Percentiles rank a stretch among this genome's conserved stretches.
Evolutionary conservation across 345 rosid genomes (phyloP).

Genomic region (Isatis tinctoria): DNA sequence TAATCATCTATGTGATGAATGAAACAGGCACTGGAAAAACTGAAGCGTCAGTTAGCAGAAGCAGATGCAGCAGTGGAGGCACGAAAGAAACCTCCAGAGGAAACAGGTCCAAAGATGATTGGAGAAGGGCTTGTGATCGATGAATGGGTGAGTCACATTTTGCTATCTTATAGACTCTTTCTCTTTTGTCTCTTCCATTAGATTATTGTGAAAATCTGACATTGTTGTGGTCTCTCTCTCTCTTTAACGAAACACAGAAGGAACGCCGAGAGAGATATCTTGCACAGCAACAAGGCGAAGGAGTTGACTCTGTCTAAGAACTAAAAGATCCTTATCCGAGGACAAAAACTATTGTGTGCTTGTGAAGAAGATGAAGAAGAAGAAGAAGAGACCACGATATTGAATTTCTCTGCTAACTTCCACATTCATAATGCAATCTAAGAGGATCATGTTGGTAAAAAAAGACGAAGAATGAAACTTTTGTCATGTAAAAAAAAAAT

Average conservation of each 20-base stretch:
- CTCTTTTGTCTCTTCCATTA: not conserved
- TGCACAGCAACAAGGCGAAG: constrained; percentile 75
- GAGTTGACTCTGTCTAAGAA: constrained; percentile 61
- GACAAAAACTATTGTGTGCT: not conserved
- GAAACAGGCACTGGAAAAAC: constrained; percentile 65
- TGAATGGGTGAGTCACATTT: constrained; percentile 77
- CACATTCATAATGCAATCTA: constrained; percentile 17
- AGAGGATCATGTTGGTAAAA: constrained; percentile 24
- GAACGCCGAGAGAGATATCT: constrained; percentile 96
- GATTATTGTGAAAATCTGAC: not conserved
- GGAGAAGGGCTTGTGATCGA: constrained; percentile 99
- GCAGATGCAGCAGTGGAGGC: constrained; percentile 88
- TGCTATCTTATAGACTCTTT: not conserved
- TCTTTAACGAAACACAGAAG: constrained; percentile 42
- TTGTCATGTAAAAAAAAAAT: constrained; percentile 24
- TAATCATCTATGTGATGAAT: not conserved
- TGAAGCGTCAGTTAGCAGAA: constrained; percentile 82
- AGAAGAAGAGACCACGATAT: constrained; percentile 26
- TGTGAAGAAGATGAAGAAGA: constrained; percentile 17
- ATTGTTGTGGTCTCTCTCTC: not conserved
- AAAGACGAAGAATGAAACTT: not conserved
- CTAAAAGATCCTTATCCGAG: not conserved
- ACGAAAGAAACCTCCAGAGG: constrained; percentile 79
- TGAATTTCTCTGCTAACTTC: constrained; percentile 30
- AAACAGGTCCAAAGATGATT: constrained; percentile 70